Base-by-base conservation (phyloP, 2,329 filamentous ascomycete genomes). In the Pseudocercospora eumusae region DNA sequence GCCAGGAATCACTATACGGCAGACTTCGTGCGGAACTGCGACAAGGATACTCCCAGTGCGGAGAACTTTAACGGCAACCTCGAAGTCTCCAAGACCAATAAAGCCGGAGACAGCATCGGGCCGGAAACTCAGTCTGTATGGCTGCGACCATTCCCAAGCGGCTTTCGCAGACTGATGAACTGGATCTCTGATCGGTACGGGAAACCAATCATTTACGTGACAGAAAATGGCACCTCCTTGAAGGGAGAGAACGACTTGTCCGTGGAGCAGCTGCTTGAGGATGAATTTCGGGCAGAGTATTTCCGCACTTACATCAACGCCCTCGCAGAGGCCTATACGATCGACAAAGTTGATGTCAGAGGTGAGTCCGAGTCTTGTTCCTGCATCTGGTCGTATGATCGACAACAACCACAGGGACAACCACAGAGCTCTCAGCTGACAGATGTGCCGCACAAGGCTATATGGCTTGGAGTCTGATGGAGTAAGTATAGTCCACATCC, bases 201-300 rank as follows among this genome's bases (percentile, higher is more conserved):
- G 40, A 80, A 84, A 68, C 91, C 92, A 40, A 86, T 85, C 72
- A 93, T 96, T 78, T 93, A 92, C 75, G 89, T 95, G 59, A 96
- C 92, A 0, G 92, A 96, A 81, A 96, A 93, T 76, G 92, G 92
- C 44, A 96, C 91, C 3, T 91, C 88, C 70, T 77, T 96, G 74
- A 91, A 92, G 77, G 89, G 87, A 53, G 92, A 96, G 80, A 93
- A 91, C 73, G 87, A 93, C 65, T 78, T 93, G 73, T 78, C 86
- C 1, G 75, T 85, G 23, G 86, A 91, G 64, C 71, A 90, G 77
- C 86, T 95, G 63, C 79, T 96, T 52, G 80, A 93, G 62, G 92
- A 96, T 75, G 88, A 92, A 68, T 93, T 96, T 82, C 85, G 92
- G 21, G 86, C 86, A 58, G 80, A 88, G 72, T 96, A 96, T 78